Evolutionary conservation across 257 asterid genomes (phyloP).

Genomic region (Solanum commersonii): DNA sequence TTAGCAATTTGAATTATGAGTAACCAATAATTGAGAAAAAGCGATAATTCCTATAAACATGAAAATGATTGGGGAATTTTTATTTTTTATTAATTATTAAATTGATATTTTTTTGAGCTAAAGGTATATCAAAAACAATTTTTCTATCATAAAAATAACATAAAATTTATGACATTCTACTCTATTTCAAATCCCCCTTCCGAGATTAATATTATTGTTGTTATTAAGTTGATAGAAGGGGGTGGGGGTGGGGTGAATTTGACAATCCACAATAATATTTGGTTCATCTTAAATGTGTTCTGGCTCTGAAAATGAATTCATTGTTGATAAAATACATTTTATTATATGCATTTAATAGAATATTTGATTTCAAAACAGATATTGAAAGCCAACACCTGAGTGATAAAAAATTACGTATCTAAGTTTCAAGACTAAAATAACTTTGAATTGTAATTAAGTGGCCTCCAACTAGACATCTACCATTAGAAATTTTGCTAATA

Average conservation of each 20-base stretch:
- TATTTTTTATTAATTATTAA: background rate
- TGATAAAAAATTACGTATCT: background rate
- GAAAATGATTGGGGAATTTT: background rate
- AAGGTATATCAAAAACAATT: rapidly evolving
- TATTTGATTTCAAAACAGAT: rapidly evolving
- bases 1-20: background rate
- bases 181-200: background rate
- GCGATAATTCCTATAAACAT: background rate
- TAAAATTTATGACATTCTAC: background rate
- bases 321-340: too few species aligned
- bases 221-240: background rate
- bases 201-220: background rate
- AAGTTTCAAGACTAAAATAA: background rate
- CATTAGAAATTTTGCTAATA: background rate
- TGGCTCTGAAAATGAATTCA: background rate
- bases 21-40: background rate
- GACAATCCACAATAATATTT: background rate
- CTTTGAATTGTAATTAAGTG: background rate
- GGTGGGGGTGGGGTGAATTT: background rate
- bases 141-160: background rate
- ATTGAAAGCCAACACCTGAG: background rate
- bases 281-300: background rate
- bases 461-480: background rate
- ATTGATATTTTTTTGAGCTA: too few species aligned
- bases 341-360: too few species aligned